Percentiles rank a stretch among this genome's conserved stretches.
These are phyloP conservation scores for Schoenoplectus tabernaemontani DNA, from an alignment of 202 grass and related monocot genomes.

Conservation along the genomic window DNA sequence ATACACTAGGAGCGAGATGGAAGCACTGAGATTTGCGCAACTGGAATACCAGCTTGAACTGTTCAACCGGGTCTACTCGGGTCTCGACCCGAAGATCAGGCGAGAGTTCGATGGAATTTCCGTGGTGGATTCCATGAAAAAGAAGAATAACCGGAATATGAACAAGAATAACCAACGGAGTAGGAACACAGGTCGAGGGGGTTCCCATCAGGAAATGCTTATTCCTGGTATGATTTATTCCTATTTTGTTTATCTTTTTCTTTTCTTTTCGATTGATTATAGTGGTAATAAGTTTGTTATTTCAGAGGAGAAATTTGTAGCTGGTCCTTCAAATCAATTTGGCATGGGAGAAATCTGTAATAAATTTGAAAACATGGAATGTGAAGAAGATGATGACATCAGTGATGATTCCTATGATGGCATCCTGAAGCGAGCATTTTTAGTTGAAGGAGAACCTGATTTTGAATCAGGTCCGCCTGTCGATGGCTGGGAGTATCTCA, in stretches of 20 bases:
- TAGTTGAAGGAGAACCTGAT: conserved; percentile 77
- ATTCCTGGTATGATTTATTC: neutral
- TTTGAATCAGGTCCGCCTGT: conserved; percentile 75
- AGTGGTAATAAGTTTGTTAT: neutral
- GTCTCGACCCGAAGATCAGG: conserved; percentile 33
- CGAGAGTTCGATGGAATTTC: conserved; percentile 42
- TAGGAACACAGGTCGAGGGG: conserved; percentile 13
- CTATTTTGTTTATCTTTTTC: neutral
- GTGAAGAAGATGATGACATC: conserved; percentile 33
- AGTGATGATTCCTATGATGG: conserved; percentile 53
- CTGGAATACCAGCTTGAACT: conserved; percentile 23
- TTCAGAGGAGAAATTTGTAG: conserved; percentile 3
- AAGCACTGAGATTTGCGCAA: conserved; percentile 29
- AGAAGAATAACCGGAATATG: conserved; percentile 26
- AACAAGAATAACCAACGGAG: conserved; percentile 5
- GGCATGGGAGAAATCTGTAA: conserved; percentile 2
- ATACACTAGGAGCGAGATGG: conserved; percentile 37
- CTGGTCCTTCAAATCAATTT: neutral
- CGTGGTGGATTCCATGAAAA: neutral
- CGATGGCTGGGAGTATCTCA: conserved; percentile 86
- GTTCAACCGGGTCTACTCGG: conserved; percentile 40
- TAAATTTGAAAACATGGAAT: conserved; percentile 27
- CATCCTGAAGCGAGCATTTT: conserved; percentile 71
- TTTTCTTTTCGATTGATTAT: neutral
- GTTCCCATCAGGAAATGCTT: neutral